These are phyloP conservation scores for Corymbia citriodora DNA, from an alignment of 441 rosid species.

Conservation along the genomic window DNA sequence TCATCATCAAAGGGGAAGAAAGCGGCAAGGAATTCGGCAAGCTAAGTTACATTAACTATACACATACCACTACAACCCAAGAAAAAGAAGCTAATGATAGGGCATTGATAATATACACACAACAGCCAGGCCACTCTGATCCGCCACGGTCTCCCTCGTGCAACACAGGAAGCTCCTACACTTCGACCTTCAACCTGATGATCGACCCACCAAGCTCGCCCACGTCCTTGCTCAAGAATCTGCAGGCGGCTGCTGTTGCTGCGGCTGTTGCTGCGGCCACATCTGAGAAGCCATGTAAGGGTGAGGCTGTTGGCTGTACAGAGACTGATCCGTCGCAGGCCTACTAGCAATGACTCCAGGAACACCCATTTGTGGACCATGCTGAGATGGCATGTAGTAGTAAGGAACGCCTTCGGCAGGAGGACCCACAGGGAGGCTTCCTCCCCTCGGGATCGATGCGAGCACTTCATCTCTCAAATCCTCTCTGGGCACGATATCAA, in stretches of 20 bases:
- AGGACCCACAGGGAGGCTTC: not conserved
- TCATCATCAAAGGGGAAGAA: not conserved
- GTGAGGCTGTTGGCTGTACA: not conserved
- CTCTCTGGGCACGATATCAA: not conserved
- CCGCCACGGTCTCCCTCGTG: not conserved
- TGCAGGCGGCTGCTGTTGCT: not conserved
- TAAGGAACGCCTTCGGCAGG: not conserved
- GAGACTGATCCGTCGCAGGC: not conserved
- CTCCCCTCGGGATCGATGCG: not conserved
- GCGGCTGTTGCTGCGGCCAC: not conserved
- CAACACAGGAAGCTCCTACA: not conserved
- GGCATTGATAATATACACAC: not conserved
- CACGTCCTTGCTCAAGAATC: not conserved
- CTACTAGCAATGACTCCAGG: not conserved
- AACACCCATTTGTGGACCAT: not conserved
- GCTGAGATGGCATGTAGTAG: not conserved
- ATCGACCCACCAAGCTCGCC: not conserved
- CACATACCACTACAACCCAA: not conserved
- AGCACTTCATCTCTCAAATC: not conserved
- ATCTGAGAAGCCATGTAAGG: not conserved
- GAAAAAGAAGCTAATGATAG: not conserved
- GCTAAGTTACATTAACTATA: not conserved
- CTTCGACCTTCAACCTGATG: not conserved
- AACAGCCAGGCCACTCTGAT: not conserved
- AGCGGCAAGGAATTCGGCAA: not conserved